A percentile compares a stretch with the other conserved stretches of the same genome.
Evolutionary conservation across 371 early-diverging fungal species (phyloP).

Genomic region (Mortierella sp.): DNA sequence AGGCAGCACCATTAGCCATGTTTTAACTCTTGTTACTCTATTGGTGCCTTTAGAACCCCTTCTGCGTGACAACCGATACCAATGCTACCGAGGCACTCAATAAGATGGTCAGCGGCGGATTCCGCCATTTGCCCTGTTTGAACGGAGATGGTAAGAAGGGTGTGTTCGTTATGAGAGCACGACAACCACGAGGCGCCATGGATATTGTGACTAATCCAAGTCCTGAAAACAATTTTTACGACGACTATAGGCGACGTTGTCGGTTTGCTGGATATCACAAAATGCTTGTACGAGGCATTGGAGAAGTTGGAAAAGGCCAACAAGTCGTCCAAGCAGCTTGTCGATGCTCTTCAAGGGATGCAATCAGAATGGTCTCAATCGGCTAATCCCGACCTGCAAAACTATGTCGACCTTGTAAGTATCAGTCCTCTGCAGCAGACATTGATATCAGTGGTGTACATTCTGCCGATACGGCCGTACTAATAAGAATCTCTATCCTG

Average conservation of each 20-base stretch:
- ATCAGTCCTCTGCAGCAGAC: neutral
- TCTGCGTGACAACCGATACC: slow-evolving; percentile 70
- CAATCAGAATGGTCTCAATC: slow-evolving; percentile 79
- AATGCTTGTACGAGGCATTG: slow-evolving; percentile 92
- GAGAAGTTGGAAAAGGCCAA: slow-evolving; percentile 93
- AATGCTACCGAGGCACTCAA: slow-evolving; percentile 82
- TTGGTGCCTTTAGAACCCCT: slow-evolving; percentile 64
- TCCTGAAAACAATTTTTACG: neutral
- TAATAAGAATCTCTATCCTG: neutral
- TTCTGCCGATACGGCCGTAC: neutral
- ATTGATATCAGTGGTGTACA: neutral
- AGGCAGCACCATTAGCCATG: neutral
- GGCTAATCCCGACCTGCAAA: slow-evolving; percentile 55
- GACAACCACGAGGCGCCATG: neutral
- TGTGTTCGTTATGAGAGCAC: neutral
- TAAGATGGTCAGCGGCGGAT: slow-evolving; percentile 84
- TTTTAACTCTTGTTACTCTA: neutral
- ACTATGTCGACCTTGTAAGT: slow-evolving; percentile 49
- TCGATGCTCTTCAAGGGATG: slow-evolving; percentile 90
- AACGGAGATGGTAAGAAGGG: slow-evolving; percentile 35
- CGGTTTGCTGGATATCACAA: slow-evolving; percentile 94
- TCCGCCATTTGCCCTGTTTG: slow-evolving; percentile 77
- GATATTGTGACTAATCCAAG: neutral
- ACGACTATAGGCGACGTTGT: slow-evolving; percentile 80
- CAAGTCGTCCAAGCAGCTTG: slow-evolving; percentile 82